These are phyloP conservation scores for Nematocida sp. DNA, from an alignment of 371 early-diverging fungal genomes.

Conservation along the genomic window DNA sequence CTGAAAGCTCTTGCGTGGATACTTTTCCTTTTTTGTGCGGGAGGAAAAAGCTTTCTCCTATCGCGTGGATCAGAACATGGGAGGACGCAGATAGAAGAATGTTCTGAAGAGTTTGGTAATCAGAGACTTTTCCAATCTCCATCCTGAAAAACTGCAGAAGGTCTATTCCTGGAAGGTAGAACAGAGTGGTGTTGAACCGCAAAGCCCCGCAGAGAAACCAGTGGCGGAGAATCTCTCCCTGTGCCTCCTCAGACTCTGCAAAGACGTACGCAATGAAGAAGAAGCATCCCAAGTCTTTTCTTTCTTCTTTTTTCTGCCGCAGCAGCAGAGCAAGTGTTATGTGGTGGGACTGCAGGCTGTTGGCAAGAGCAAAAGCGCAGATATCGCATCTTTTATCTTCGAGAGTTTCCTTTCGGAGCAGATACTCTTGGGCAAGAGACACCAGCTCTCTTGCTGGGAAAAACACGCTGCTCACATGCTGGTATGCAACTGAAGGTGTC, in stretches of 20 bases:
- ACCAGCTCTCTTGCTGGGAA: conserved; percentile 27
- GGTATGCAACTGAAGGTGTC: not conserved
- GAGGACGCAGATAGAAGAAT: not conserved
- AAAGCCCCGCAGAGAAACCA: not conserved
- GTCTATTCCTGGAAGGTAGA: conserved; percentile 21
- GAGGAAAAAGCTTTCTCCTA: not conserved
- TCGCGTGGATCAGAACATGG: not conserved
- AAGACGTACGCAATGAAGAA: conserved; percentile 26
- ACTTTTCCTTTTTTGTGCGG: not conserved
- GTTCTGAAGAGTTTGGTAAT: not conserved
- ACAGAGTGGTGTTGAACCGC: not conserved
- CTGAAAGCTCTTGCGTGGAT: not conserved
- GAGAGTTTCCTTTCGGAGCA: not conserved
- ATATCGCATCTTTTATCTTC: conserved; percentile 13
- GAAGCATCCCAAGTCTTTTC: not conserved
- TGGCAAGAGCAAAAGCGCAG: conserved; percentile 47
- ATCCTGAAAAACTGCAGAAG: not conserved
- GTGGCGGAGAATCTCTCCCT: not conserved
- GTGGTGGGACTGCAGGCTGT: not conserved
- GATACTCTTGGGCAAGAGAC: conserved; percentile 45
- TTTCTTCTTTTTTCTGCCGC: not conserved
- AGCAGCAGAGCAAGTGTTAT: conserved; percentile 32
- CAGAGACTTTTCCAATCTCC: conserved; percentile 12
- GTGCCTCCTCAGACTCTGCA: not conserved
- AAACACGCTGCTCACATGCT: not conserved